Evolutionary conservation across 257 asterid species (phyloP).

Genomic region (Solanum acaule): DNA sequence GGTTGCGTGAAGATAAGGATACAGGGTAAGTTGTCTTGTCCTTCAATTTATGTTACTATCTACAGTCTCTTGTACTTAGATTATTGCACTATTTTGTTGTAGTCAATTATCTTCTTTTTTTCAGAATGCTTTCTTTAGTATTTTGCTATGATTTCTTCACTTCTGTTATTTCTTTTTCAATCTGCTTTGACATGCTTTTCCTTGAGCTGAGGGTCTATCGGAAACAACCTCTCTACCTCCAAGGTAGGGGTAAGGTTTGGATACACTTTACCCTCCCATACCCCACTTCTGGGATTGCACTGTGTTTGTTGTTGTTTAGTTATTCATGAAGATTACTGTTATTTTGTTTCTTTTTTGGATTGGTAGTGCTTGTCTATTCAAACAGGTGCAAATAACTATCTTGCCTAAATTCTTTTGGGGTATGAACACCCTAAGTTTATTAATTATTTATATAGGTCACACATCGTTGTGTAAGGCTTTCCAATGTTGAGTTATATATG

Average conservation of each 20-base stretch:
- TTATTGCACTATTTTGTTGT: not conserved
- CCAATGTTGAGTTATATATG: not conserved
- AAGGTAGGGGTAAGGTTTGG: not conserved
- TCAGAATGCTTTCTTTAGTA: not conserved
- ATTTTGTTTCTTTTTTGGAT: not conserved
- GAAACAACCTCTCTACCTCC: not conserved
- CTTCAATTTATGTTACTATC: not conserved
- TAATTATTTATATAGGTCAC: not conserved
- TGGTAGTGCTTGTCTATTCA: not conserved
- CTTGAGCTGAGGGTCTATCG: not conserved
- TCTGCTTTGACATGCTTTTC: not conserved
- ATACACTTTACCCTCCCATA: not conserved
- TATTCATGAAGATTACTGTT: not conserved
- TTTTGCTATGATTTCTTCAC: not conserved
- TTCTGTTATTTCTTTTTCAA: not conserved
- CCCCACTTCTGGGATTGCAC: not conserved
- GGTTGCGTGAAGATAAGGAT: constrained; percentile 77
- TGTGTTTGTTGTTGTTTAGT: not conserved
- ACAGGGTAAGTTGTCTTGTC: constrained; percentile 54
- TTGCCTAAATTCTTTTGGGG: not conserved
- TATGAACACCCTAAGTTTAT: not conserved
- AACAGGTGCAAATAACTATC: not conserved
- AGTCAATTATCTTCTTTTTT: not conserved
- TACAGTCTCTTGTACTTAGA: not conserved
- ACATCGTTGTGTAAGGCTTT: not conserved